Evolutionary conservation across 176 grass and related monocot genomes (phyloP).

Genomic region (Secale cereale): DNA sequence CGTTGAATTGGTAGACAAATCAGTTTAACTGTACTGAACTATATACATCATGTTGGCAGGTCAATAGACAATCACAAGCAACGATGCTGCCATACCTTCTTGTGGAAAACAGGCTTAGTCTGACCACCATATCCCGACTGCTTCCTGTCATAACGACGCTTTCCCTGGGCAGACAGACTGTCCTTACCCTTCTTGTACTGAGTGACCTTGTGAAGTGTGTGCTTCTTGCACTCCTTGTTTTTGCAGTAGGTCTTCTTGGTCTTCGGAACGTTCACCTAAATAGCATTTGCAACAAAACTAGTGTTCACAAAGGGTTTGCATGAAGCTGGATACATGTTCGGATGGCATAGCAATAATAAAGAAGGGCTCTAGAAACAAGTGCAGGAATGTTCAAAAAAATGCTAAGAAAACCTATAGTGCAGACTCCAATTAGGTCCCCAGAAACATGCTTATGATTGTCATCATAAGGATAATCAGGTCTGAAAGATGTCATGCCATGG

Average conservation of each 20-base stretch:
- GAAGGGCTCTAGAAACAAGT: background rate
- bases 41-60: background rate
- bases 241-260: conserved; percentile 97
- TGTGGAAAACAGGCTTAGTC: conserved; percentile 96
- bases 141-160: conserved; percentile 91
- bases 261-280: conserved; percentile 92
- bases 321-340: background rate
- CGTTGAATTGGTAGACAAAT: background rate
- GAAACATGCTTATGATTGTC: conserved; percentile 30
- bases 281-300: background rate
- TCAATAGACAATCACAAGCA: background rate
- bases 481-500: conserved; percentile 37
- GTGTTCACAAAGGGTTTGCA: background rate
- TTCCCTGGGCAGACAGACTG: conserved; percentile 85
- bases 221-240: conserved; percentile 96
- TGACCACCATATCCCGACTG: conserved; percentile 96
- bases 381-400: background rate
- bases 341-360: background rate
- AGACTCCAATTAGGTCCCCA: background rate
- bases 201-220: conserved; percentile 93
- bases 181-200: conserved; percentile 99
- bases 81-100: conserved; percentile 52
- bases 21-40: background rate
- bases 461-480: conserved; percentile 33
- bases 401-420: background rate